These are phyloP conservation scores for Kalanchoe fedtschenkoi DNA, from an alignment of 164 flowering plant species.

Conservation along the genomic window DNA sequence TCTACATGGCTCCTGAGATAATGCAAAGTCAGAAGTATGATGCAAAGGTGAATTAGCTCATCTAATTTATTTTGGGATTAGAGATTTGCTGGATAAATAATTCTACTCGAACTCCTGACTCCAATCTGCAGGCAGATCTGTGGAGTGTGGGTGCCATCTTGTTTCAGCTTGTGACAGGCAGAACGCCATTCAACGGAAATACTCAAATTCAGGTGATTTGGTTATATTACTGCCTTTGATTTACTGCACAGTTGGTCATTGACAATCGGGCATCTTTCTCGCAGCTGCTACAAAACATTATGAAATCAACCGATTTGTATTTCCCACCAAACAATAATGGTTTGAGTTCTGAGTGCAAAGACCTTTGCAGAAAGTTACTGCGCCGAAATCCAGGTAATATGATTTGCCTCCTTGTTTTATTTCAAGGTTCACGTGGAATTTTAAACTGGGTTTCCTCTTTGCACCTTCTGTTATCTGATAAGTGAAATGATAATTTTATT, in stretches of 20 bases:
- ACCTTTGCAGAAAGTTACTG: slow-evolving; percentile 81
- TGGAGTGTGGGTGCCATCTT: slow-evolving; percentile 99
- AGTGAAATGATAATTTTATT: not conserved
- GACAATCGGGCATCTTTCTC: not conserved
- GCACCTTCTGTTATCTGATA: not conserved
- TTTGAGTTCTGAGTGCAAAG: slow-evolving; percentile 69
- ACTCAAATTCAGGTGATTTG: slow-evolving; percentile 68
- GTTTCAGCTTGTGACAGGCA: slow-evolving; percentile 89
- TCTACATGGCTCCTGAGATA: slow-evolving; percentile 99
- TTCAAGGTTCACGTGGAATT: not conserved
- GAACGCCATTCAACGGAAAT: slow-evolving; percentile 86
- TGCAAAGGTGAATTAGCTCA: slow-evolving; percentile 63
- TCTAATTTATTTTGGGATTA: not conserved
- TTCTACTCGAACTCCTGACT: slow-evolving; percentile 16
- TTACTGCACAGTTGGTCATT: not conserved
- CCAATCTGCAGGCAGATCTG: slow-evolving; percentile 88
- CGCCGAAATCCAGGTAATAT: slow-evolving; percentile 81
- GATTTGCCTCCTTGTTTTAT: not conserved
- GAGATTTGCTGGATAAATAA: not conserved
- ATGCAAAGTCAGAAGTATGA: slow-evolving; percentile 98
- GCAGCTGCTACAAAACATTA: slow-evolving; percentile 90
- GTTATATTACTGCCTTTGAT: not conserved
- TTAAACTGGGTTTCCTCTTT: not conserved
- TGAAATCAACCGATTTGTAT: slow-evolving; percentile 64
- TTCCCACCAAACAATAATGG: slow-evolving; percentile 57